These are phyloP conservation scores for Salvia splendens DNA, from an alignment of 257 asterid species.

Conservation along the genomic window DNA sequence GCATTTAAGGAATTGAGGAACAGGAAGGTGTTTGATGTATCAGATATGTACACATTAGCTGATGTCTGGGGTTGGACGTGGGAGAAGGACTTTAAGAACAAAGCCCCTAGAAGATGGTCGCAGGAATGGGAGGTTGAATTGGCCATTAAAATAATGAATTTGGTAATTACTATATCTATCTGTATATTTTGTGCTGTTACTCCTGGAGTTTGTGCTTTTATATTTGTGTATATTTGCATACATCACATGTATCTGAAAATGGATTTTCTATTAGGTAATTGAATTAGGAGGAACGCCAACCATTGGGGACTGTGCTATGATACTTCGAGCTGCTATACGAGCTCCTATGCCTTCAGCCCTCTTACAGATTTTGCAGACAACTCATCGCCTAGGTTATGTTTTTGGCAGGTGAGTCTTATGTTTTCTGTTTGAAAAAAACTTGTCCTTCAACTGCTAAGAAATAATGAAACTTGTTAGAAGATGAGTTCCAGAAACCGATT, in stretches of 20 bases:
- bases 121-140: slow-evolving; percentile 99
- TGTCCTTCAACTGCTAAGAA: background rate
- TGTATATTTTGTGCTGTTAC: background rate
- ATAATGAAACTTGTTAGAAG: background rate
- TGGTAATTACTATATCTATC: slow-evolving; percentile 40
- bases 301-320: slow-evolving; percentile 90
- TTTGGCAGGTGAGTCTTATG: slow-evolving; percentile 69
- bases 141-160: slow-evolving; percentile 78
- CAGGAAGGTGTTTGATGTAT: slow-evolving; percentile 79
- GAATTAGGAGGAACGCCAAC: slow-evolving; percentile 95
- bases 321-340: slow-evolving; percentile 94
- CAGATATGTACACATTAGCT: slow-evolving; percentile 94
- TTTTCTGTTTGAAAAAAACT: slow-evolving; percentile 3
- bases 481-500: background rate
- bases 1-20: slow-evolving; percentile 86
- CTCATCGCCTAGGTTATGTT: slow-evolving; percentile 78
- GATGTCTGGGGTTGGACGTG: slow-evolving; percentile 99
- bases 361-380: slow-evolving; percentile 85
- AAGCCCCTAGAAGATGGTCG: slow-evolving; percentile 91
- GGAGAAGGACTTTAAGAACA: slow-evolving; percentile 87
- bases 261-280: slow-evolving; percentile 63
- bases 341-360: slow-evolving; percentile 94
- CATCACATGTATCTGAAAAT: background rate
- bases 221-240: background rate
- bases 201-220: background rate